Base-by-base conservation (phyloP, 2,329 filamentous ascomycete genomes). In the Arthrobotrys conoides region DNA sequence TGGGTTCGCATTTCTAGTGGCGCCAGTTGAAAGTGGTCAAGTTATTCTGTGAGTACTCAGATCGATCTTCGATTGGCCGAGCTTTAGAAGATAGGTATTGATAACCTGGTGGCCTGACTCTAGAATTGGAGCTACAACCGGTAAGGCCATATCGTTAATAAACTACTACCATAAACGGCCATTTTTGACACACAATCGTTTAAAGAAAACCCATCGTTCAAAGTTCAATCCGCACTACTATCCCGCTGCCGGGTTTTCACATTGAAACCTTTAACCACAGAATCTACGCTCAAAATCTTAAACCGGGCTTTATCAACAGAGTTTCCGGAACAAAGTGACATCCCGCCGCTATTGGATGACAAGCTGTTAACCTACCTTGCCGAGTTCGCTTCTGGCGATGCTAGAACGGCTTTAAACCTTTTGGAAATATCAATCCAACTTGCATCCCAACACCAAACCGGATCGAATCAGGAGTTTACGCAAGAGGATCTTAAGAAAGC, bases 201-300 rank as follows among this genome's bases (percentile, higher is more conserved):
- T 30, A 20, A 18, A 76, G 81, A 81, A 67, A 99, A 99, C 81
- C 96, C 96, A 0, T 95, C 92, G 3, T 98, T 98, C 87, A 95
- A 96, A 83, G 90, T 99, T 49, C 92, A 96, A 81, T 91, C 90
- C 80, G 95, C 96, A 1, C 87, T 99, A 69, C 87, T 98, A 1
- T 97, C 93, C 24, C 89, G 96, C 57, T 98, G 95, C 84, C 89
- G 96, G 30, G 97, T 93, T 0, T 98, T 99, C 82, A 97, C 93
- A 0, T 86, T 99, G 9, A 87, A 90, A 55, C 91, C 94, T 81
- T 88, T 99, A n/a, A 77, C 49, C 51, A 88, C 88, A 0, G 88
- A 91, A 89, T 91, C 1, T 89, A 96, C 84, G 87, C 51, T 77
- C 41, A 77, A 64, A 27, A 71, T 77, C 18, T 18, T 77, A 10